Base-by-base conservation (phyloP, 768 basidiomycete genomes). In the Collybiopsis confluens region DNA sequence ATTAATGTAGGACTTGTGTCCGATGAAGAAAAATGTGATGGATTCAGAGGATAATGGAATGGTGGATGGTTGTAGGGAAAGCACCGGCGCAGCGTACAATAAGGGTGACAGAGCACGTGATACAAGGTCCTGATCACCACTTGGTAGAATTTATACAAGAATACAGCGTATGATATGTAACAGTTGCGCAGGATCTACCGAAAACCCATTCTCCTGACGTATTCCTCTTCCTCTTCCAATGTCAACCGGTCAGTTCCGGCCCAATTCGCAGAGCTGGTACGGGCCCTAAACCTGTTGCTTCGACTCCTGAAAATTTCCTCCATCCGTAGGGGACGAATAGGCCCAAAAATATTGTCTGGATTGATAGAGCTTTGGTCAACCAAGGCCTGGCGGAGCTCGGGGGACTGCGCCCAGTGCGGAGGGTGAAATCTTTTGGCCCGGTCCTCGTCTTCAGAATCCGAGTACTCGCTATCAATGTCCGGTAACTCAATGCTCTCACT, bases 261-360 rank as follows among this genome's bases (percentile, higher is more conserved):
- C 96, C 96, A 98, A 66, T 97, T 97, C 30, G 96, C 96, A 10
- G 92, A 95, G 62, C 92, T 95, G 8, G 92, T 91, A 44, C 96
- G 78, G 6, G 90, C 87, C 54, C 95, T 77, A 75, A 97, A 97
- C 46, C 87, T 80, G 59, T 85, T 89, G 16, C 83, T 85, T 57
- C 85, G 77, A 21, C 71, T 74, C 62, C 83, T 80, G 79, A 99
- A 99, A 58, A 98, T 78, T 63, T 98, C 93, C 59, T 95, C 93
- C 93, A 98, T 97, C 57, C 75, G 78, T 52, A 98, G 71, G 4
- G 90, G 90, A 54, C 82, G 80, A 61, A 99, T 88, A 7, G 83
- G 82, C 9, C 96, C 96, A 61, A 99, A 99, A 49, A 98, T 85
- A 56, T 92, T 87, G 66, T 92, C 90, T 2, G 90, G 91, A 64